phyloP scores from a whole-genome alignment of 202 grass and related monocot species.

The Sporobolus alterniflorus region DNA sequence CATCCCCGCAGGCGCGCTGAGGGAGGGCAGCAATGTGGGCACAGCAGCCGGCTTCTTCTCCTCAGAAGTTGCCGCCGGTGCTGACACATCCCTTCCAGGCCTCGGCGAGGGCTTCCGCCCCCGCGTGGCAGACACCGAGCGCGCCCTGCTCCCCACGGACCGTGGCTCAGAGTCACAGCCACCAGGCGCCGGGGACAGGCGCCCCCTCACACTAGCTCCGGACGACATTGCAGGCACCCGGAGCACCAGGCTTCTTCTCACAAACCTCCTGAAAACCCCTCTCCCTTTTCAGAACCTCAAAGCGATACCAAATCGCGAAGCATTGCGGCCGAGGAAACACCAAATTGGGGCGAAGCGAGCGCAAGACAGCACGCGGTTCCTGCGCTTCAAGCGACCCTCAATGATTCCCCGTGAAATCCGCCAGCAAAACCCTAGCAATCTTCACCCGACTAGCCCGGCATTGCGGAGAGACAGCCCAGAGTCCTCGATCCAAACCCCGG shows the following conservation, averaged over 20 bases:
- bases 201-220: conserved; percentile 42
- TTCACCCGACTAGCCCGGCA: conserved; percentile 13
- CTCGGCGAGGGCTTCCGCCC: conserved; percentile 63
- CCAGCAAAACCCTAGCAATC: conserved; percentile 43
- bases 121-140: conserved; percentile 50
- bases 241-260: neutral
- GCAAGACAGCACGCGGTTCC: neutral
- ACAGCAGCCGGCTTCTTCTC: conserved; percentile 50
- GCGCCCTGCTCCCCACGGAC: conserved; percentile 57
- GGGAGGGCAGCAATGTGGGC: conserved; percentile 49
- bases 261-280: conserved; percentile 14
- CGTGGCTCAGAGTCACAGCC: conserved; percentile 55
- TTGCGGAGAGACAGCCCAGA: conserved; percentile 18
- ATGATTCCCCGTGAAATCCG: conserved; percentile 24
- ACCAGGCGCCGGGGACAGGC: conserved; percentile 44
- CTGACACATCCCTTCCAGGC: conserved; percentile 37
- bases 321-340: conserved; percentile 8
- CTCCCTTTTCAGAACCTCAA: neutral
- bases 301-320: conserved; percentile 34
- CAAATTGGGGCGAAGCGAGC: conserved; percentile 13
- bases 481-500: conserved; percentile 33
- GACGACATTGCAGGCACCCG: conserved; percentile 61
- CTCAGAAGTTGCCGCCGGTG: neutral
- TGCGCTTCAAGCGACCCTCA: conserved; percentile 9
- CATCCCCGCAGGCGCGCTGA: conserved; percentile 46